phyloP scores from a whole-genome alignment of 345 rosid genomes.

The Cardamine chenopodiifolia region DNA sequence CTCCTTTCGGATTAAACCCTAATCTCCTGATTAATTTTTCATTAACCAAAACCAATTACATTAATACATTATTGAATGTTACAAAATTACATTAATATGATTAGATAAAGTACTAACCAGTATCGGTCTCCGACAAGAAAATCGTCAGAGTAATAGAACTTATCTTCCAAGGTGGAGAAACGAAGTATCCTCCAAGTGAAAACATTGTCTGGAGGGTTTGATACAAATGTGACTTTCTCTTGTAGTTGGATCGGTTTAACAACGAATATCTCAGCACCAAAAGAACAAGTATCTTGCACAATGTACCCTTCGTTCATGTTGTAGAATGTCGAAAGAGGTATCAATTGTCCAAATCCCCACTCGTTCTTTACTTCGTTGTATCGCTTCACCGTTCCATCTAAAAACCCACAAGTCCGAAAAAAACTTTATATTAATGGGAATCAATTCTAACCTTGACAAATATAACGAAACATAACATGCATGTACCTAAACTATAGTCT shows the following conservation, averaged over 20 bases:
- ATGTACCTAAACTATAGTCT: not conserved
- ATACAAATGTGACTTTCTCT: conserved; percentile 36
- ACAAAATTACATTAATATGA: too few relatives aligned
- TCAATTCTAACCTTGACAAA: too few relatives aligned
- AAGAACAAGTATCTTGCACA: conserved; percentile 28
- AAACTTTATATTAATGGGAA: too few relatives aligned
- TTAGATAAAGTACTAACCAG: conserved; percentile 19
- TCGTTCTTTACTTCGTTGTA: conserved; percentile 30
- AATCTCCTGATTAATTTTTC: conserved; percentile 23
- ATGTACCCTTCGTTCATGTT: conserved; percentile 39
- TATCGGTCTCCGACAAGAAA: conserved; percentile 24
- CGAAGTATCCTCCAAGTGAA: conserved; percentile 40
- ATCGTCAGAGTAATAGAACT: conserved; percentile 16
- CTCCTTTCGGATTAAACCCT: conserved; percentile 40
- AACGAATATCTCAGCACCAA: conserved; percentile 49
- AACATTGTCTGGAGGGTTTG: conserved; percentile 25
- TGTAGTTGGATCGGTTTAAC: conserved; percentile 2
- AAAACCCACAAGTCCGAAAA: not conserved
- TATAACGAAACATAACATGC: too few relatives aligned
- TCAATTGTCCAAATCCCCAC: conserved; percentile 44
- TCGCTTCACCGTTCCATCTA: conserved; percentile 40
- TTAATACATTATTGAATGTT: too few relatives aligned
- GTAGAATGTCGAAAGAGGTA: conserved; percentile 34
- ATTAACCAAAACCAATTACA: too few relatives aligned
- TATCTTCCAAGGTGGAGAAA: conserved; percentile 38